Conservation (phyloP, 2,329 filamentous ascomycete species). For the Proliferodiscus dingleyae region DNA sequence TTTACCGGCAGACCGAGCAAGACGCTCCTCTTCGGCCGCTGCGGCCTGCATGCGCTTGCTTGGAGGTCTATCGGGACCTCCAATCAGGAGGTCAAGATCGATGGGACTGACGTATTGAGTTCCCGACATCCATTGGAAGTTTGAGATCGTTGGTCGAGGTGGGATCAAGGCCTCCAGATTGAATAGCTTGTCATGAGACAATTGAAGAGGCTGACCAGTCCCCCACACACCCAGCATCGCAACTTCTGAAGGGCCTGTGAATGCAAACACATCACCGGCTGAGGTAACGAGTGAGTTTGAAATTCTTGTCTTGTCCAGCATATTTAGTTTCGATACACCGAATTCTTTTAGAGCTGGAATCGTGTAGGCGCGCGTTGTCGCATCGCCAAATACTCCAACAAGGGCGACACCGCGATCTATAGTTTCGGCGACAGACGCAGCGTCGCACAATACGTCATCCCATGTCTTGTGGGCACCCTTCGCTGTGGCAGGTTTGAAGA, state of each 20-base stretch:
- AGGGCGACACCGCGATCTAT: conserved; percentile 73
- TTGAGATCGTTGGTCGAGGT: conserved; percentile 85
- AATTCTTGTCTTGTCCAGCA: conserved; percentile 70
- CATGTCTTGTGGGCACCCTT: conserved; percentile 94
- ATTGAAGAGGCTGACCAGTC: conserved; percentile 58
- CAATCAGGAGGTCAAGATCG: conserved; percentile 87
- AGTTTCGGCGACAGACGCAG: conserved; percentile 70
- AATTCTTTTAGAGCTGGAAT: conserved; percentile 88
- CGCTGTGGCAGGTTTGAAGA: conserved; percentile 77
- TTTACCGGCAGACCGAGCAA: conserved; percentile 39
- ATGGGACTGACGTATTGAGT: conserved; percentile 84
- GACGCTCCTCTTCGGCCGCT: conserved; percentile 66
- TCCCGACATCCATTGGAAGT: conserved; percentile 92
- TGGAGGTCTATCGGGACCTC: conserved; percentile 79
- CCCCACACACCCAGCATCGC: conserved; percentile 83
- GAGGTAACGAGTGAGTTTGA: conserved; percentile 65
- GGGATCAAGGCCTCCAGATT: conserved; percentile 72
- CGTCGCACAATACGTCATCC: conserved; percentile 74
- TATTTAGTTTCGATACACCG: conserved; percentile 58
- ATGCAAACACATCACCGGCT: conserved; percentile 79
- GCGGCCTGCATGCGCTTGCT: conserved; percentile 86
- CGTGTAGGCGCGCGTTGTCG: conserved; percentile 72
- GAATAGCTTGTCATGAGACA: conserved; percentile 66
- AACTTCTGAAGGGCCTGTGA: conserved; percentile 83
- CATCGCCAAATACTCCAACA: conserved; percentile 80